A percentile compares a stretch with the other conserved stretches of the same genome.
These are phyloP conservation scores for Phytopythium kandeliae DNA, from an alignment of 352 stramenopile species.

Conservation along the genomic window DNA sequence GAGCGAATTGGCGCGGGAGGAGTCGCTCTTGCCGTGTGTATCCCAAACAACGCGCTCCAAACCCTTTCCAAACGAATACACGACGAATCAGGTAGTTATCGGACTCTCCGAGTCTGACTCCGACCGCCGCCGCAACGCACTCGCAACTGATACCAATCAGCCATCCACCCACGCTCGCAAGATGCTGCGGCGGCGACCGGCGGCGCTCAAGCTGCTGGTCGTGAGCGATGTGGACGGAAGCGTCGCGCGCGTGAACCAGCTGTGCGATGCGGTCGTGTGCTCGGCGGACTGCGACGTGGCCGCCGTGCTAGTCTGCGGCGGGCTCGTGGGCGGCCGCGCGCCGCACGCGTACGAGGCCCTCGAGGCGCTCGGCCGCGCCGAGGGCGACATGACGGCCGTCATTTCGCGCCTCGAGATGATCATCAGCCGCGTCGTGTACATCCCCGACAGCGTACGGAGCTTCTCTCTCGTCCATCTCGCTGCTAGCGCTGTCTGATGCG, in stretches of 20 bases:
- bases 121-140: no score
- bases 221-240: constrained; percentile 64
- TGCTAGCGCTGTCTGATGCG: constrained; percentile 7
- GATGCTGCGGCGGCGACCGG: background rate
- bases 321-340: constrained; percentile 41
- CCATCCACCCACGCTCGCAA: background rate
- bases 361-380: constrained; percentile 58
- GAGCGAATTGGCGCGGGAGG: no score
- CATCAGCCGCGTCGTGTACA: constrained; percentile 81
- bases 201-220: constrained; percentile 63
- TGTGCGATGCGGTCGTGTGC: constrained; percentile 73
- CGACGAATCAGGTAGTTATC: no score
- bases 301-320: constrained; percentile 71
- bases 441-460: constrained; percentile 46
- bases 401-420: constrained; percentile 86
- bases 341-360: constrained; percentile 45
- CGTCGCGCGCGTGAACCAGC: constrained; percentile 60
- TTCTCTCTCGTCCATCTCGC: no score
- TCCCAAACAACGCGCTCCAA: no score
- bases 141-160: background rate
- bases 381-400: constrained; percentile 88
- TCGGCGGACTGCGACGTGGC: constrained; percentile 59
- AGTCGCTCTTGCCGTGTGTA: no score
- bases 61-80: no score
- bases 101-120: no score